Evolutionary conservation across 768 basidiomycete species (phyloP).

Genomic region (Cystobasidium onofrii): DNA sequence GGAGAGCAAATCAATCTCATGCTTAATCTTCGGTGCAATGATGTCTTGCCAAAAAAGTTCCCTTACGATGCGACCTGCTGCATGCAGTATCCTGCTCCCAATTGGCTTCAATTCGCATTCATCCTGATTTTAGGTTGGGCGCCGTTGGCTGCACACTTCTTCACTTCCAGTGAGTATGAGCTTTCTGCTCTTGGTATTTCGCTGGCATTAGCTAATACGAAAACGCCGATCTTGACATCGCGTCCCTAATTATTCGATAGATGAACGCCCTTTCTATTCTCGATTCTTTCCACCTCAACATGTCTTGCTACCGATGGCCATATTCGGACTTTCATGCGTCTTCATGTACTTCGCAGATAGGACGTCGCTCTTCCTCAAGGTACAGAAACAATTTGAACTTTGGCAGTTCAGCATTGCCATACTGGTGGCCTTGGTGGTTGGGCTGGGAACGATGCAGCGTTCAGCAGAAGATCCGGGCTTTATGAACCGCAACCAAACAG

Average conservation of each 20-base stretch:
- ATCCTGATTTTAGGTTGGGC: slow-evolving; percentile 52
- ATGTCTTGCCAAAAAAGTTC: slow-evolving; percentile 55
- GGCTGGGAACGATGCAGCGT: slow-evolving; percentile 60
- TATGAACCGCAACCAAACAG: slow-evolving; percentile 82
- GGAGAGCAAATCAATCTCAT: slow-evolving; percentile 67
- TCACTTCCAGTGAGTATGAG: slow-evolving; percentile 41
- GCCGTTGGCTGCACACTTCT: slow-evolving; percentile 50
- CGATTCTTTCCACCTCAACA: slow-evolving; percentile 46
- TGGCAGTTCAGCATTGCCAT: slow-evolving; percentile 59
- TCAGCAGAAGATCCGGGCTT: slow-evolving; percentile 70
- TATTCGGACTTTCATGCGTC: slow-evolving; percentile 60
- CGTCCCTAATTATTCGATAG: background rate
- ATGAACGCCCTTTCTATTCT: background rate
- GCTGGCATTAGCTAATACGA: too few species aligned
- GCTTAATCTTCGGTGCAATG: slow-evolving; percentile 73
- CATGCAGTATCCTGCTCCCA: slow-evolving; percentile 62
- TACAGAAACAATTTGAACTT: slow-evolving; percentile 71
- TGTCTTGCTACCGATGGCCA: slow-evolving; percentile 51
- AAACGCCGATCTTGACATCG: too few species aligned
- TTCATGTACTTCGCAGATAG: slow-evolving; percentile 72
- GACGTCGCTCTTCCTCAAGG: slow-evolving; percentile 75
- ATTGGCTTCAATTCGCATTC: slow-evolving; percentile 54
- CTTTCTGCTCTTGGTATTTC: too few species aligned
- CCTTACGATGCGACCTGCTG: slow-evolving; percentile 71
- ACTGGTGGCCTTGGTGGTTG: slow-evolving; percentile 53